Evolutionary conservation across 2,329 filamentous ascomycete genomes (phyloP).

Genomic region (Colletotrichum destructivum): DNA sequence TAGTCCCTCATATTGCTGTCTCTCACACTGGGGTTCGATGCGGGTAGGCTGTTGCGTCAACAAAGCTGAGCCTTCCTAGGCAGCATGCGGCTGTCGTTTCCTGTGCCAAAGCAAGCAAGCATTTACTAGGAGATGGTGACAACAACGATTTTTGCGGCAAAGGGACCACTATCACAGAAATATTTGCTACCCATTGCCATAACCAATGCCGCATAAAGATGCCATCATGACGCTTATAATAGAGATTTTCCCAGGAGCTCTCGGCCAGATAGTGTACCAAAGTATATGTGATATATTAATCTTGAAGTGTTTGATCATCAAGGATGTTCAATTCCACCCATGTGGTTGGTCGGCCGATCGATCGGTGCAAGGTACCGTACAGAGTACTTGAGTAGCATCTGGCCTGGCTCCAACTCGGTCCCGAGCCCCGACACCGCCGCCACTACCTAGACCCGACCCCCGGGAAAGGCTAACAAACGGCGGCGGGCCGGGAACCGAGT

Average conservation of each 20-base stretch:
- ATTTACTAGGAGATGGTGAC: neutral
- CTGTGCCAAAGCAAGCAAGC: neutral
- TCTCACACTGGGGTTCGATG: too few species aligned
- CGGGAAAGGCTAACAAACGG: conserved; percentile 20
- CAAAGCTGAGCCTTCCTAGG: neutral
- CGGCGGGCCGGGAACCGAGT: conserved; percentile 14
- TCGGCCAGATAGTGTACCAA: neutral
- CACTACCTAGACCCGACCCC: neutral
- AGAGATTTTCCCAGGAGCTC: neutral
- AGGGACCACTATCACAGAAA: too few species aligned
- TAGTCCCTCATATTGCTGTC: neutral
- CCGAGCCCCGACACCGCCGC: neutral
- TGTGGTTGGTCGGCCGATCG: neutral
- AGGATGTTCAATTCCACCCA: neutral
- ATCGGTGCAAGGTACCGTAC: neutral
- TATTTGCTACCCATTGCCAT: neutral
- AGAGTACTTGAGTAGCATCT: neutral
- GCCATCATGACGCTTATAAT: neutral
- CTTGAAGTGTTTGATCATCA: too few species aligned
- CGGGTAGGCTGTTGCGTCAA: neutral
- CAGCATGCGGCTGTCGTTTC: too few species aligned
- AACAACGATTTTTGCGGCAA: neutral
- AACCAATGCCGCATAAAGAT: neutral
- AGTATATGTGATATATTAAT: too few species aligned
- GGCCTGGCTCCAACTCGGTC: neutral